Conservation (phyloP, 768 basidiomycete genomes). For the Mycena alexandri region DNA sequence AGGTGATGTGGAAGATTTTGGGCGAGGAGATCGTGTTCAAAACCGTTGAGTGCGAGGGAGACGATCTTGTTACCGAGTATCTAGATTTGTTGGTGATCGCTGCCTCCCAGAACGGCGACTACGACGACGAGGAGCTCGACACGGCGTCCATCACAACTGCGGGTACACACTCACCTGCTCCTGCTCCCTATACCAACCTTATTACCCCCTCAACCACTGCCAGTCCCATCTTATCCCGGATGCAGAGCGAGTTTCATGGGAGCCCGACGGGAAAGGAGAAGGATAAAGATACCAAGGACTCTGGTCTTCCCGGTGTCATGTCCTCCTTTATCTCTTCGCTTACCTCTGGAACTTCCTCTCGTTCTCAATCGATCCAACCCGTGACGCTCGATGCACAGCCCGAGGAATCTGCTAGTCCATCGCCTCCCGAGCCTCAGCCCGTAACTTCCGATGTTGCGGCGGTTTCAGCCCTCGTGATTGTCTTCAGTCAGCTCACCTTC, state of each 20-base stretch:
- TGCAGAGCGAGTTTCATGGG: constrained; percentile 66
- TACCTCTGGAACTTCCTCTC: constrained; percentile 63
- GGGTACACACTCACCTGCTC: constrained; percentile 55
- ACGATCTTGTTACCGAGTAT: constrained; percentile 43
- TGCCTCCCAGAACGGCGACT: constrained; percentile 50
- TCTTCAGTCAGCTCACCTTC: constrained; percentile 80
- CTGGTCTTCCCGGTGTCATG: constrained; percentile 69
- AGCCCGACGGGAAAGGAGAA: constrained; percentile 50
- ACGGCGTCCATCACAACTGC: constrained; percentile 53
- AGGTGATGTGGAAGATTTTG: constrained; percentile 68
- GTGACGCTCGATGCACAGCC: constrained; percentile 53
- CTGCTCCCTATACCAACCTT: constrained; percentile 43
- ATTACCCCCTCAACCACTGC: constrained; percentile 51
- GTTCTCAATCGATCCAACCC: constrained; percentile 68
- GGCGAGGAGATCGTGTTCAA: constrained; percentile 78
- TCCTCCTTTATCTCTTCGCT: constrained; percentile 71
- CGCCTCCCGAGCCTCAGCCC: constrained; percentile 41
- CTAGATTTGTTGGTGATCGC: constrained; percentile 58
- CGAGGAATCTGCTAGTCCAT: constrained; percentile 44
- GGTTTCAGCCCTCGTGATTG: constrained; percentile 70
- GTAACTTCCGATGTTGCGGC: constrained; percentile 69
- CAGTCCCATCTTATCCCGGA: constrained; percentile 69
- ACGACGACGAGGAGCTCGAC: constrained; percentile 60
- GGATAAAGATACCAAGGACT: constrained; percentile 52
- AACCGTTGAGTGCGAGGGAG: constrained; percentile 52